phyloP scores from a whole-genome alignment of 208 protist genomes.

The Trypanosoma conorhini region DNA sequence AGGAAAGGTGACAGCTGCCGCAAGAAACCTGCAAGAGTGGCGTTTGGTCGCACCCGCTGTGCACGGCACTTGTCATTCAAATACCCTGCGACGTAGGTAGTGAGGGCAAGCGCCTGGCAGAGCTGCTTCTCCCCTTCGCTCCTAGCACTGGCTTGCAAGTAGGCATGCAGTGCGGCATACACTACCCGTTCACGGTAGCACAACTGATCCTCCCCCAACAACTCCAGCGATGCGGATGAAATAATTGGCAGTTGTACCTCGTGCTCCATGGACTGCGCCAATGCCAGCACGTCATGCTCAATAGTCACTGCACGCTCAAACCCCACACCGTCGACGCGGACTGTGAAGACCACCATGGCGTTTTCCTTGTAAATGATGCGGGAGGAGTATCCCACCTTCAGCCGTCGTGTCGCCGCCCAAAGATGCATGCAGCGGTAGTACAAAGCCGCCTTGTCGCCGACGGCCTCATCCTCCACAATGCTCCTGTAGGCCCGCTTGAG shows the following conservation, averaged over 20 bases:
- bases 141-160: conserved; percentile 35
- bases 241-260: conserved; percentile 42
- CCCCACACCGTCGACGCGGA: conserved; percentile 56
- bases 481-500: conserved; percentile 54
- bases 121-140: conserved; percentile 49
- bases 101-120: conserved; percentile 59
- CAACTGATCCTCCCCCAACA: conserved; percentile 54
- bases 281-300: conserved; percentile 34
- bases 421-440: conserved; percentile 83
- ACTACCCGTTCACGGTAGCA: conserved; percentile 68
- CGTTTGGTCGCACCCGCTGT: conserved; percentile 42
- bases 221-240: conserved; percentile 29
- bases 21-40: conserved; percentile 45
- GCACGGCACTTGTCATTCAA: conserved; percentile 50
- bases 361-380: conserved; percentile 86
- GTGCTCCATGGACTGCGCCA: conserved; percentile 56
- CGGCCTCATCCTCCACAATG: conserved; percentile 65
- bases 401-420: conserved; percentile 59
- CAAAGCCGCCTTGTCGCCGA: conserved; percentile 60
- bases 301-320: conserved; percentile 69
- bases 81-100: conserved; percentile 55
- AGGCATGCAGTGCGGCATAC: conserved; percentile 61
- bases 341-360: conserved; percentile 79
- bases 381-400: conserved; percentile 85
- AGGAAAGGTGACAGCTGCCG: conserved; percentile 63